phyloP scores from a whole-genome alignment of 1,284 basidiomycete genomes.

The Trichosporon ovoides region DNA sequence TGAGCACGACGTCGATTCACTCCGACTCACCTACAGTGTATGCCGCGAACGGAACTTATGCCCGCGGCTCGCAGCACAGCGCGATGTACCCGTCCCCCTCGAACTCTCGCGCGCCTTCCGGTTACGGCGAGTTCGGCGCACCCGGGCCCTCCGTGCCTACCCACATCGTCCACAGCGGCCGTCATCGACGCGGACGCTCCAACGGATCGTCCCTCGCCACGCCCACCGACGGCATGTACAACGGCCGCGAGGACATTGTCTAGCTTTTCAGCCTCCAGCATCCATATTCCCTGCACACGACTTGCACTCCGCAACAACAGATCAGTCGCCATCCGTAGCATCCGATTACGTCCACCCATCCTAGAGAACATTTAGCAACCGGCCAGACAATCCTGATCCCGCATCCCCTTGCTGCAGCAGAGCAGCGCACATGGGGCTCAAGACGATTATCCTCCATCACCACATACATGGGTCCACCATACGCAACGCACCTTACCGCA shows the following conservation, averaged over 20 bases:
- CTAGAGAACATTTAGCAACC: neutral
- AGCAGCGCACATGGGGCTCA: neutral
- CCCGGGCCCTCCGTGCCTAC: neutral
- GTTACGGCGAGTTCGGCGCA: slow-evolving; percentile 8
- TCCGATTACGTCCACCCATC: neutral
- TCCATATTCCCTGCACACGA: neutral
- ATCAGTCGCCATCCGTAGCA: neutral
- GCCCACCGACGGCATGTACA: slow-evolving; percentile 1
- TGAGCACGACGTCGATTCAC: slow-evolving; percentile 9
- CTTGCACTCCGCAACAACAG: neutral
- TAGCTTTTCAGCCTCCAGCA: neutral
- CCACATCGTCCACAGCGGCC: neutral
- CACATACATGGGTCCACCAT: neutral
- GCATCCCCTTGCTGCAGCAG: neutral
- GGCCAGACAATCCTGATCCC: neutral
- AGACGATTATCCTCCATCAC: neutral
- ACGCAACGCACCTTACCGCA: neutral
- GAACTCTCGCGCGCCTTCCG: neutral
- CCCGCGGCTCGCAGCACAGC: neutral
- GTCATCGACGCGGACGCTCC: slow-evolving; percentile 9
- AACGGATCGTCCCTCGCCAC: neutral
- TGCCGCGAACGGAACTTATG: neutral
- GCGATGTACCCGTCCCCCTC: neutral
- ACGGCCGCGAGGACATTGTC: slow-evolving; percentile 15
- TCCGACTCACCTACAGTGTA: neutral